Conservation (phyloP, 768 basidiomycete genomes). For the Suillus luteus region DNA sequence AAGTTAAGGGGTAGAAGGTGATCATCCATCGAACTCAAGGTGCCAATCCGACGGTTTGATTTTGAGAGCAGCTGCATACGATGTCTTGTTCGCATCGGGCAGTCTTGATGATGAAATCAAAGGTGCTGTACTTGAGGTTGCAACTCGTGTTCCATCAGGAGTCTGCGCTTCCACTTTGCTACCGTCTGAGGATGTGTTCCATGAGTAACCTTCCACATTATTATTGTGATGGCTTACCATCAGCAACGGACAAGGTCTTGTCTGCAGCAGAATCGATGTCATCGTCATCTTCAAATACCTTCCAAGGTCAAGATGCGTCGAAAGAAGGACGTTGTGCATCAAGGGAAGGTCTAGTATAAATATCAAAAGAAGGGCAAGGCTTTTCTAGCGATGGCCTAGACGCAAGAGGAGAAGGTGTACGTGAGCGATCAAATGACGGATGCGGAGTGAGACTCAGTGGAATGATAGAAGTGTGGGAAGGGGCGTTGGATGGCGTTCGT, state of each 20-base stretch:
- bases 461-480: conserved; percentile 8
- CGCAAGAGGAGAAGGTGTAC: conserved; percentile 19
- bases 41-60: conserved; percentile 96
- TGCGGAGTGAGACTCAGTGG: conserved; percentile 18
- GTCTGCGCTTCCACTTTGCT: conserved; percentile 96
- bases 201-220: conserved; percentile 10
- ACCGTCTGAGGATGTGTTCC: conserved; percentile 60
- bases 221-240: conserved; percentile 50
- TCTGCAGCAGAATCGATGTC: conserved; percentile 75
- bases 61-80: conserved; percentile 94
- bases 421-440: conserved; percentile 22
- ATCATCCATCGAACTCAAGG: conserved; percentile 92
- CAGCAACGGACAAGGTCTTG: conserved; percentile 79
- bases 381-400: conserved; percentile 22
- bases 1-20: conserved; percentile 80
- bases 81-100: conserved; percentile 47
- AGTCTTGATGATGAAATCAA: conserved; percentile 36
- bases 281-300: conserved; percentile 86
- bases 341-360: conserved; percentile 4
- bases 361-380: conserved; percentile 9
- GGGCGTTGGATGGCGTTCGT: conserved; percentile 3
- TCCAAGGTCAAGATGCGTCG: conserved; percentile 14
- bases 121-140: conserved; percentile 70
- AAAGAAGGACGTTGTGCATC: conserved; percentile 17
- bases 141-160: conserved; percentile 92